These are phyloP conservation scores for Umbelopsis isabellina DNA, from an alignment of 192 early-diverging fungal species.

Conservation along the genomic window DNA sequence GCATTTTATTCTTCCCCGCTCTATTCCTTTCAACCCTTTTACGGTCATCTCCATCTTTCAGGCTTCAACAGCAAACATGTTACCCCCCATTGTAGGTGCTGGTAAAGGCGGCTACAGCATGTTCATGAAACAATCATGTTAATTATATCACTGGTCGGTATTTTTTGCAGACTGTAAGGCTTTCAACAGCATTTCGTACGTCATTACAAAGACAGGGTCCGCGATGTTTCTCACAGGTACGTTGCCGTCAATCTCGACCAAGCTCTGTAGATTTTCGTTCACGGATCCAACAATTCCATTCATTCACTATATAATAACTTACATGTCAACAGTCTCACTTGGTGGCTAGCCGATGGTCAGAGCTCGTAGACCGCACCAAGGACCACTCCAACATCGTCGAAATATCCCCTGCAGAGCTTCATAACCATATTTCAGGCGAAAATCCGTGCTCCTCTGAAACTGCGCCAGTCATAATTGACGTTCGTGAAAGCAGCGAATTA, in stretches of 20 bases:
- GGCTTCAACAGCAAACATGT: constrained; percentile 21
- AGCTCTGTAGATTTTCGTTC: too few relatives aligned
- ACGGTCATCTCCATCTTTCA: neutral
- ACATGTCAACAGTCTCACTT: neutral
- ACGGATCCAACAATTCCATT: too few relatives aligned
- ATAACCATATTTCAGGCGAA: constrained; percentile 9
- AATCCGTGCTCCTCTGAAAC: neutral
- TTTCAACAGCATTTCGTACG: constrained; percentile 9
- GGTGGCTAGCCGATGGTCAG: constrained; percentile 21
- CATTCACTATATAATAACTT: neutral
- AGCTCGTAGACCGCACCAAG: constrained; percentile 28
- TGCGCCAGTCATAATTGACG: constrained; percentile 48
- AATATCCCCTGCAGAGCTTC: constrained; percentile 24
- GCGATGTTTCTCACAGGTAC: constrained; percentile 7
- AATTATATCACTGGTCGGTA: neutral
- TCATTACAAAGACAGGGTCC: neutral
- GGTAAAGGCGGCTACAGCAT: neutral
- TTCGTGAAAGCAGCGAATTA: constrained; percentile 52
- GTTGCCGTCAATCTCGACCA: neutral
- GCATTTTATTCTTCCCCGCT: neutral
- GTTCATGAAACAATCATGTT: neutral
- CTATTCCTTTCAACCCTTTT: neutral
- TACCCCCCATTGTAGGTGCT: neutral
- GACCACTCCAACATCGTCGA: constrained; percentile 9
- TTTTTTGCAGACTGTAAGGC: neutral